A percentile compares a stretch with the other conserved stretches of the same genome.
Evolutionary conservation across 805 yeast species (phyloP).

Genomic region (Ogataea methylovora): DNA sequence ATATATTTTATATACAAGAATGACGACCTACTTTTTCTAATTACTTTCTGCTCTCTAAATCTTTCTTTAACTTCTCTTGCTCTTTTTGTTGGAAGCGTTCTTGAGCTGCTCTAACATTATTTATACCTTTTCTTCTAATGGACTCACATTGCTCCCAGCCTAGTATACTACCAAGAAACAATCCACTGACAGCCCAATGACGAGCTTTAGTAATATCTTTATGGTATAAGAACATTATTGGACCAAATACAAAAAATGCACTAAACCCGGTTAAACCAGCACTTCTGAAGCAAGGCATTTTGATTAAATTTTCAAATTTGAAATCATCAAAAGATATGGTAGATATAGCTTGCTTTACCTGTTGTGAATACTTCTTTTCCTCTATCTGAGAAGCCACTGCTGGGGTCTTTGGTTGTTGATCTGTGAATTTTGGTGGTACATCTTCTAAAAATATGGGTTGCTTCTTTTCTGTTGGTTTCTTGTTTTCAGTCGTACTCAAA

Average conservation of each 20-base stretch:
- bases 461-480: conserved; percentile 2
- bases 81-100: conserved; percentile 29
- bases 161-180: conserved; percentile 68
- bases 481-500: conserved; percentile 3
- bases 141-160: conserved; percentile 93
- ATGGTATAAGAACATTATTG: conserved; percentile 60
- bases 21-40: background rate
- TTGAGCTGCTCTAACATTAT: conserved; percentile 64
- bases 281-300: conserved; percentile 74
- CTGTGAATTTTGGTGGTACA: conserved; percentile 41
- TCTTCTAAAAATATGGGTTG: conserved; percentile 37
- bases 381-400: background rate
- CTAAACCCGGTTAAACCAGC: conserved; percentile 72
- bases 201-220: conserved; percentile 54
- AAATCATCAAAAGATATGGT: conserved; percentile 44
- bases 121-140: conserved; percentile 56
- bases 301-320: conserved; percentile 37
- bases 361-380: background rate
- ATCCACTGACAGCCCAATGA: conserved; percentile 81
- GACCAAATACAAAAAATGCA: conserved; percentile 61
- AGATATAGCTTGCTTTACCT: background rate
- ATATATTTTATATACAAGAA: background rate
- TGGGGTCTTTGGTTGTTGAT: background rate
- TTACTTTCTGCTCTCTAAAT: background rate
- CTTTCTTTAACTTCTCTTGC: conserved; percentile 17